Percentiles rank a stretch among this genome's conserved stretches.
These are phyloP conservation scores for Vigna nakashimae DNA, from an alignment of 306 rosid genomes.

Conservation along the genomic window DNA sequence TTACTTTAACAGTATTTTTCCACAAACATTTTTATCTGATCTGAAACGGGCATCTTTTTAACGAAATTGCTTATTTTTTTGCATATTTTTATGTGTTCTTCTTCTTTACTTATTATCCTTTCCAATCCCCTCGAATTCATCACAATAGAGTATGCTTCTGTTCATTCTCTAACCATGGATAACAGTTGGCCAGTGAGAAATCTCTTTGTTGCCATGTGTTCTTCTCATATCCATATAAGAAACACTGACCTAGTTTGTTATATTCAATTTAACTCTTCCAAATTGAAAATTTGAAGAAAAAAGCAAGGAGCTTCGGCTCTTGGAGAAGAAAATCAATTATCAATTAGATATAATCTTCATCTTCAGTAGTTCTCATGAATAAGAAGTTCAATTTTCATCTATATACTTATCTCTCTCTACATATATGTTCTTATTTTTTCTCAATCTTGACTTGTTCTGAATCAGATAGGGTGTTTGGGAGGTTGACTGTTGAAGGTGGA, in stretches of 20 bases:
- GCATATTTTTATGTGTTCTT: neutral
- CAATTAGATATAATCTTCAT: neutral
- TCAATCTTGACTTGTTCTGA: slow-evolving; percentile 24
- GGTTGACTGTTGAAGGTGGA: slow-evolving; percentile 28
- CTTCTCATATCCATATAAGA: slow-evolving; percentile 2
- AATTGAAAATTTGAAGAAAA: neutral
- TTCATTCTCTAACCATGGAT: neutral
- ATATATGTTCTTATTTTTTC: neutral
- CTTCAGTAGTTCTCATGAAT: slow-evolving; percentile 8
- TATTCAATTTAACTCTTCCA: neutral
- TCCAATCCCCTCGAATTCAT: neutral
- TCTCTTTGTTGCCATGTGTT: slow-evolving; percentile 10
- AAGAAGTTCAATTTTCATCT: neutral
- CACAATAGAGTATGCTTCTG: neutral
- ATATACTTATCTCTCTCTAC: no score
- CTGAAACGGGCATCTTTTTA: neutral
- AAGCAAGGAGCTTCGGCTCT: neutral
- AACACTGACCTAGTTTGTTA: neutral
- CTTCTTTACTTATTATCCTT: neutral
- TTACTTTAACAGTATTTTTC: slow-evolving; percentile 4
- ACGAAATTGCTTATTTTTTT: neutral
- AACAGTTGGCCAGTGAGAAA: neutral
- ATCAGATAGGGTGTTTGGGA: slow-evolving; percentile 32
- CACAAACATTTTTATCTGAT: neutral
- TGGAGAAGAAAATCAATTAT: neutral